phyloP scores from a whole-genome alignment of 768 basidiomycete genomes.

The Pleurotus ostreatus region DNA sequence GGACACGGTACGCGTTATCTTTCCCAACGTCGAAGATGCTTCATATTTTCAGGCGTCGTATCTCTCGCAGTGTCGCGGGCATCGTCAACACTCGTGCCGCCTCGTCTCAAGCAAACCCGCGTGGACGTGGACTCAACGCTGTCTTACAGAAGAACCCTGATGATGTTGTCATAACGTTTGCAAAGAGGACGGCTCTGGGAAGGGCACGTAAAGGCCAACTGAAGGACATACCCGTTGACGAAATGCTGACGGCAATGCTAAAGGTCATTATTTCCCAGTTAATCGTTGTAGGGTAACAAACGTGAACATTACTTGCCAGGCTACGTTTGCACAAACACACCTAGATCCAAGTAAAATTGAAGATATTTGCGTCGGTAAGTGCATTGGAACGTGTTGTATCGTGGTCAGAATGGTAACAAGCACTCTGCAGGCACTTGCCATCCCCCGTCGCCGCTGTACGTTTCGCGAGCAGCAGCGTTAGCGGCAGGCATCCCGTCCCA shows the following conservation, averaged over 20 bases:
- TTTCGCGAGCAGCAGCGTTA: constrained; percentile 83
- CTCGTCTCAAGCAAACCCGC: constrained; percentile 34
- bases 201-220: constrained; percentile 88
- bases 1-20: background rate
- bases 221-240: constrained; percentile 85
- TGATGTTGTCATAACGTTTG: constrained; percentile 89
- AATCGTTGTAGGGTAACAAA: background rate
- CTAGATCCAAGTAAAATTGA: constrained; percentile 71
- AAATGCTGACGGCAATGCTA: constrained; percentile 79
- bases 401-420: background rate
- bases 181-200: constrained; percentile 86
- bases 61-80: background rate
- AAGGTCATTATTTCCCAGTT: constrained; percentile 42
- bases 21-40: background rate
- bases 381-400: background rate
- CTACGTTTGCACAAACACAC: constrained; percentile 59
- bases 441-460: constrained; percentile 74
- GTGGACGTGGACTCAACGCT: constrained; percentile 46
- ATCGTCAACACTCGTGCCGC: constrained; percentile 31
- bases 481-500: constrained; percentile 85
- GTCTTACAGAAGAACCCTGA: constrained; percentile 69
- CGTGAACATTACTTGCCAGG: constrained; percentile 32
- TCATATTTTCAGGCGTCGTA: background rate
- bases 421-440: constrained; percentile 66
- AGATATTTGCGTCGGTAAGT: constrained; percentile 77